phyloP scores from a whole-genome alignment of 2,329 filamentous ascomycete genomes.

The Emericellopsis cladophorae region DNA sequence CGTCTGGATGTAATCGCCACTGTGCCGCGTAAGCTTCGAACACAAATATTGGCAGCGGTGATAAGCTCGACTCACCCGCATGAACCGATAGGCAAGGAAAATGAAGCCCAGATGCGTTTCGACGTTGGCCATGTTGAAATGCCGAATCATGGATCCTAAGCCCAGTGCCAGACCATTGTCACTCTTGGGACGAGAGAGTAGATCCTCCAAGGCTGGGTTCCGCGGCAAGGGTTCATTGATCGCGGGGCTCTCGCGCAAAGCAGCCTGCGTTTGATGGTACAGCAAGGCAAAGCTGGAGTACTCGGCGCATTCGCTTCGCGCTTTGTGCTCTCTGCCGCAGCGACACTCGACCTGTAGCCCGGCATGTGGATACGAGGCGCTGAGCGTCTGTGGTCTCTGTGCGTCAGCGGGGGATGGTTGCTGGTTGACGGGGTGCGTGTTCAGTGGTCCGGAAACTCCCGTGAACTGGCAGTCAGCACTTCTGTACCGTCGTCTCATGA shows the following conservation, averaged over 20 bases:
- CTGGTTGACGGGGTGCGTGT: not conserved
- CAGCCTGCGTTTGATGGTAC: conserved; percentile 7
- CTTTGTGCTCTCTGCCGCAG: conserved; percentile 11
- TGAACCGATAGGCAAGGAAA: conserved; percentile 10
- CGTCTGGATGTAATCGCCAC: conserved; percentile 12
- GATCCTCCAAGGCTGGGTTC: conserved; percentile 9
- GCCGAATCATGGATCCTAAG: conserved; percentile 9
- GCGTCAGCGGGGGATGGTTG: conserved; percentile 5
- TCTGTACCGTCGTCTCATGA: too few relatives aligned
- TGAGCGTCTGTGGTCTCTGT: not conserved
- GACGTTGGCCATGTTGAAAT: conserved; percentile 9
- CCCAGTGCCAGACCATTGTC: conserved; percentile 10
- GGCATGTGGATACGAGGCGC: not conserved
- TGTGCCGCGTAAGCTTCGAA: not conserved
- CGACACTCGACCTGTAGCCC: conserved; percentile 8
- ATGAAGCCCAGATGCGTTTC: conserved; percentile 12
- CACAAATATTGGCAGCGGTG: not conserved
- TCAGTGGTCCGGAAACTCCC: too few relatives aligned
- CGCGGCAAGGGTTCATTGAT: conserved; percentile 6
- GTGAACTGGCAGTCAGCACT: too few relatives aligned
- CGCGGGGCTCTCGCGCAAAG: conserved; percentile 8
- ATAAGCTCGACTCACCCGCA: conserved; percentile 7
- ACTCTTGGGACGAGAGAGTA: conserved; percentile 10
- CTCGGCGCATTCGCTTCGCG: conserved; percentile 10
- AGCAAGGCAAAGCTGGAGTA: conserved; percentile 11